These are phyloP conservation scores for Serendipita sp. DNA, from an alignment of 768 basidiomycete genomes.

Conservation along the genomic window DNA sequence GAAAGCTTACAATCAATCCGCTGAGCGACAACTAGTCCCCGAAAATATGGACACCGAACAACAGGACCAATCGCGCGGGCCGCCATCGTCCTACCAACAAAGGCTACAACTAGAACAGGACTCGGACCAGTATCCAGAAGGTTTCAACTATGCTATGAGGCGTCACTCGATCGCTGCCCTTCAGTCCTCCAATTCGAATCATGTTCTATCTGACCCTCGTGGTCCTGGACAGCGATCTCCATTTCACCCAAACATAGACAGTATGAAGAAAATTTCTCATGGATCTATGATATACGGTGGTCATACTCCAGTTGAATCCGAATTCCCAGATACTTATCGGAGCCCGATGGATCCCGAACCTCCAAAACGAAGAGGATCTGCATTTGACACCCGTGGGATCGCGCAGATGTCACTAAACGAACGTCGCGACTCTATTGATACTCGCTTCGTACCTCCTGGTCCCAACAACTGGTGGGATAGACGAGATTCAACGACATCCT, in stretches of 20 bases:
- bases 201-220: slow-evolving; percentile 1
- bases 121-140: slow-evolving; percentile 20
- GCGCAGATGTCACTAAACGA: slow-evolving; percentile 62
- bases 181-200: slow-evolving; percentile 12
- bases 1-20: background rate
- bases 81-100: slow-evolving; percentile 9
- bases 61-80: slow-evolving; percentile 17
- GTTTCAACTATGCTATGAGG: slow-evolving; percentile 55
- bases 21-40: slow-evolving; percentile 8
- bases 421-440: slow-evolving; percentile 61
- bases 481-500: slow-evolving; percentile 57
- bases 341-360: slow-evolving; percentile 36
- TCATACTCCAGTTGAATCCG: slow-evolving; percentile 1
- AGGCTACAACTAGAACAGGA: slow-evolving; percentile 19
- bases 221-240: slow-evolving; percentile 4
- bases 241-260: slow-evolving; percentile 23
- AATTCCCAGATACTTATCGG: background rate
- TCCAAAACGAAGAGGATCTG: slow-evolving; percentile 63
- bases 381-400: slow-evolving; percentile 61
- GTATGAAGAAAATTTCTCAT: slow-evolving; percentile 66
- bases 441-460: slow-evolving; percentile 11
- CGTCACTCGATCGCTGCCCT: slow-evolving; percentile 54
- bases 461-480: slow-evolving; percentile 49
- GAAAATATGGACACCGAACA: slow-evolving; percentile 27
- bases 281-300: slow-evolving; percentile 17